Base-by-base conservation (phyloP, 306 rosid species). In the Begonia fuchsioides region DNA sequence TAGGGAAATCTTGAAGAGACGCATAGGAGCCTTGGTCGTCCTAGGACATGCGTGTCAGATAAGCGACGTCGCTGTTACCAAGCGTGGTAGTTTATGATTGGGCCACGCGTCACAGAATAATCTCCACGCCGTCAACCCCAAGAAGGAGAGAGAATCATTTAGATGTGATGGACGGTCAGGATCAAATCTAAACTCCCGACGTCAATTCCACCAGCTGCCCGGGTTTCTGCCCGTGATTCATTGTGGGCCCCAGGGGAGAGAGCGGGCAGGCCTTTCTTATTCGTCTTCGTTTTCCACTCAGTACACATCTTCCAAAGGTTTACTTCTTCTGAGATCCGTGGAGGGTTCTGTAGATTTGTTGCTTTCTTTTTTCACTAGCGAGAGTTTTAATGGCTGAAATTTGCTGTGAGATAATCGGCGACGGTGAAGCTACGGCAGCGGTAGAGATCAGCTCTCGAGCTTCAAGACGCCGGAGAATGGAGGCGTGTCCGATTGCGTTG, bases 371-470 rank as follows among this genome's bases (percentile, higher is more conserved):
- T 26, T 26, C 35, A 41, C 35, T 5, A 4, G 35, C 5, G 35
- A n/a, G 45, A 41, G 6, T 41, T 41, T 41, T 5, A 41, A 86
- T 87, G 96, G 93, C 93, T 54, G 93, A 79, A 20, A 83, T 80
- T 47, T 87, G 96, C 58, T 88, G 88, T 50, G 86, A 82, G n/a
- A 65, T 76, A 53, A 79, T 78, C 8, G 86, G 81, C 6, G 88
- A 88, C 17, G 64, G 70, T 11, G 95, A 88, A 13, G 14, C 92
- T 0, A 15, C 82, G 3, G 47, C 83, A 8, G 47, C 73, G 1
- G 64, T 74, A 13, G 78, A 73, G 12, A 49, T 76, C 7, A 65
- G 61, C n/a, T 46, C 79, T 0, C 64, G 69, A 14, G 39, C 58
- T 0, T 62, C 81, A 2, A 44, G 70, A 3, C 78, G 78, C 4